These are phyloP conservation scores for Pseudogymnoascus sp. DNA, from an alignment of 2,329 filamentous ascomycete genomes.

Conservation along the genomic window DNA sequence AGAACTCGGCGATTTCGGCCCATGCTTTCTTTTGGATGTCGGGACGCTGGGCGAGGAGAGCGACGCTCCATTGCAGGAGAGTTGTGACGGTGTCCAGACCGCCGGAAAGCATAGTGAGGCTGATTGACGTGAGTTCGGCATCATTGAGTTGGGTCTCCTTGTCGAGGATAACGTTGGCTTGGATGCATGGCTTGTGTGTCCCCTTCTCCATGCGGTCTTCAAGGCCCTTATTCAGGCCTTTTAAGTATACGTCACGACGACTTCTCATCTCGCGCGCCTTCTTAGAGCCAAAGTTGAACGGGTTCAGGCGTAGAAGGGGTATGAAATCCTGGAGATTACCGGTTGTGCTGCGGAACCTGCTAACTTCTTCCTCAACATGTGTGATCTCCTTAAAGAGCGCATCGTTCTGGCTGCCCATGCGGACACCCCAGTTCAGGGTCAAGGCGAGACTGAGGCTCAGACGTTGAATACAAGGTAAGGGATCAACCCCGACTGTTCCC, in stretches of 20 bases:
- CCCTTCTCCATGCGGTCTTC: slow-evolving; percentile 54
- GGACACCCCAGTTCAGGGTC: slow-evolving; percentile 59
- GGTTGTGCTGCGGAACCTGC: slow-evolving; percentile 50
- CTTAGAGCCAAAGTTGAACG: slow-evolving; percentile 49
- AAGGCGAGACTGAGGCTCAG: slow-evolving; percentile 54
- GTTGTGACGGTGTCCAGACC: slow-evolving; percentile 61
- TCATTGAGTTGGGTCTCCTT: slow-evolving; percentile 54
- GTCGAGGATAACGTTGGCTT: slow-evolving; percentile 58
- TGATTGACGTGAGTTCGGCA: slow-evolving; percentile 57
- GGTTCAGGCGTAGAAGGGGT: slow-evolving; percentile 51
- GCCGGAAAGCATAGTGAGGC: slow-evolving; percentile 60
- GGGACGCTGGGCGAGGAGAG: slow-evolving; percentile 48
- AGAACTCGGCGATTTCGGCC: slow-evolving; percentile 47
- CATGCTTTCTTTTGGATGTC: slow-evolving; percentile 56
- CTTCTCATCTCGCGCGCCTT: slow-evolving; percentile 52
- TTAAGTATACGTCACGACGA: slow-evolving; percentile 53
- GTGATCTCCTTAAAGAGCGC: slow-evolving; percentile 55
- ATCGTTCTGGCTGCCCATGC: slow-evolving; percentile 52
- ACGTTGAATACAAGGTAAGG: slow-evolving; percentile 61
- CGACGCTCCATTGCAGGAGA: slow-evolving; percentile 57
- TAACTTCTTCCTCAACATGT: slow-evolving; percentile 54
- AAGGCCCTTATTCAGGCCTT: slow-evolving; percentile 47
- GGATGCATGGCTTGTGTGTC: slow-evolving; percentile 56
- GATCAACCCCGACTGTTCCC: slow-evolving; percentile 49
- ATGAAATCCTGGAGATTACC: slow-evolving; percentile 57